phyloP scores from a whole-genome alignment of 306 rosid species.

The Spatholobus suberectus region DNA sequence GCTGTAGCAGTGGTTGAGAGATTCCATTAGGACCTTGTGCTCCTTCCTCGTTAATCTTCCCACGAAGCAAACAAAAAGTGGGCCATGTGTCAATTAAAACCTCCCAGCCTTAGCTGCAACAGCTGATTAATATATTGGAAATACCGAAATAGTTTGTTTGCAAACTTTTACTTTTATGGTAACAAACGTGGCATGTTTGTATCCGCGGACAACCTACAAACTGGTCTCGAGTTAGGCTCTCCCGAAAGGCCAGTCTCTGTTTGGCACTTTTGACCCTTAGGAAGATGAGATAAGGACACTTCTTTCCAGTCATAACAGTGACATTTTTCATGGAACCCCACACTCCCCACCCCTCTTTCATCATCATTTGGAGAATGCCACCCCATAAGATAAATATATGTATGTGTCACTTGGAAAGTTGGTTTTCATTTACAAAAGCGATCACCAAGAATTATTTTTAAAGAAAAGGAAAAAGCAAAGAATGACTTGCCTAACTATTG shows the following conservation, averaged over 20 bases:
- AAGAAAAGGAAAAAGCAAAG: neutral
- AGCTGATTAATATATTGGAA: neutral
- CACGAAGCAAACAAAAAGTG: conserved; percentile 36
- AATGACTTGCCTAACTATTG: conserved; percentile 50
- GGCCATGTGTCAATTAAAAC: conserved; percentile 40
- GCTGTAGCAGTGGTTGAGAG: conserved; percentile 44
- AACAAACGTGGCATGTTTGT: conserved; percentile 53
- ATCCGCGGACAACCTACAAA: conserved; percentile 43
- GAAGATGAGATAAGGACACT: conserved; percentile 42
- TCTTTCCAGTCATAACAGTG: conserved; percentile 37
- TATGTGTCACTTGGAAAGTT: conserved; percentile 15
- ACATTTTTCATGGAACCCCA: conserved; percentile 36
- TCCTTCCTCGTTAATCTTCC: conserved; percentile 34
- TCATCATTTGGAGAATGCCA: conserved; percentile 44
- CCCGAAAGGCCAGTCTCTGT: conserved; percentile 26
- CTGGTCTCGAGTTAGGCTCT: conserved; percentile 49
- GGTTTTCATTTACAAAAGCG: conserved; percentile 26
- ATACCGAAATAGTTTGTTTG: neutral
- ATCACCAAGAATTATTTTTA: neutral
- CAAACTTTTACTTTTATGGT: conserved; percentile 24
- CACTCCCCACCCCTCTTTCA: conserved; percentile 15
- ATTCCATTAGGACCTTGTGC: conserved; percentile 30
- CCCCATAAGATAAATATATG: neutral
- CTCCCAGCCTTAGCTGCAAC: conserved; percentile 18
- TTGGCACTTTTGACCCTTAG: conserved; percentile 46